Base-by-base conservation (phyloP, 2,329 filamentous ascomycete genomes). In the Sarocladium strictum region DNA sequence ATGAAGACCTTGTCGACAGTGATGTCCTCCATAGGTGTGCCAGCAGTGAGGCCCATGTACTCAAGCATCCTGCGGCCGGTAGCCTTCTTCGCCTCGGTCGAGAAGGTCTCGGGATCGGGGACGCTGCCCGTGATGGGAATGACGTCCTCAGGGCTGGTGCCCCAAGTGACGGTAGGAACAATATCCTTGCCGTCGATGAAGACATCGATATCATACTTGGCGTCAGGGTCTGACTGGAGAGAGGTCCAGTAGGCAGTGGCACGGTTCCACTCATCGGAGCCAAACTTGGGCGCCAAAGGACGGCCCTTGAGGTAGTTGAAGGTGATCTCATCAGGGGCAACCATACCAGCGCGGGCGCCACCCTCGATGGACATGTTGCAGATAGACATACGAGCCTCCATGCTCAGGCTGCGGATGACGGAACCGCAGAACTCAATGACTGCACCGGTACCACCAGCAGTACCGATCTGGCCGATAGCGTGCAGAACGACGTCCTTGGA, bases 361-460 rank as follows among this genome's bases (percentile, higher is more conserved):
- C 81, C 94, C 77, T 99, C 94, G 63, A 97, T 97, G 14, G 92
- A 91, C 94, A 97, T 97, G 77, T 99, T 99, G 78, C 94, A 97
- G 69, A 99, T 96, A 59, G 92, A 97, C 94, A 99, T 97, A 62
- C 94, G 85, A 41, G 93, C 94, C 73, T 97, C 94, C 83, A 99
- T 96, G 72, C 90, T 96, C 63, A 97, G 78, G 58, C 74, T 76
- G 62, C 90, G 85, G 68, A 99, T 97, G 58, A 94, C 90, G 53
- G 92, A 96, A 57, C 94, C 94, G 67, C 91, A 96, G 77, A 93
- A 99, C 76, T 99, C 94, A 64, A 99, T 97, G 60, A 97, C 94
- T 53, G 88, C 86, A 58, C 93, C 92, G 55, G 87, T 97, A 63
- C 94, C 94, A 69, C 93, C 94, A 58, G 94, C 94, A 23, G 94